Evolutionary conservation across 345 rosid genomes (phyloP).

Genomic region (Gossypium herbaceum): DNA sequence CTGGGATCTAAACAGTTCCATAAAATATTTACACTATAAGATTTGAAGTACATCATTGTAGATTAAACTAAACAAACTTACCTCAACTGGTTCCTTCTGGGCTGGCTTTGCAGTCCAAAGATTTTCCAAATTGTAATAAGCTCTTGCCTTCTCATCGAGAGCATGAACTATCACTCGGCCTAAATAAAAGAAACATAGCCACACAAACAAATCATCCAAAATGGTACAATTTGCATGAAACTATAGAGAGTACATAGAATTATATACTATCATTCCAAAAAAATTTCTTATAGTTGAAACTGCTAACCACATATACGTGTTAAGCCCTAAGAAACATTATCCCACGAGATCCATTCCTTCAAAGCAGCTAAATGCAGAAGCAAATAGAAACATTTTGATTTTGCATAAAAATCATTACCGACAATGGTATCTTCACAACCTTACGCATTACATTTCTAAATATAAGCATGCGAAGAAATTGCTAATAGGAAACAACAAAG

Average conservation of each 20-base stretch:
- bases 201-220: neutral
- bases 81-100: conserved; percentile 44
- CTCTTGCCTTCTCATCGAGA: conserved; percentile 55
- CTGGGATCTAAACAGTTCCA: neutral
- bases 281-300: neutral
- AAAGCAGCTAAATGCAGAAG: neutral
- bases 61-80: conserved; percentile 19
- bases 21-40: no score
- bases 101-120: conserved; percentile 44
- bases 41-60: neutral
- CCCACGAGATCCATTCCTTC: neutral
- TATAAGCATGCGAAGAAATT: neutral
- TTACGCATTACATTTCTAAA: neutral
- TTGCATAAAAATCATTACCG: neutral
- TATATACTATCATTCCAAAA: neutral
- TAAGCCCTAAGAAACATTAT: neutral
- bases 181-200: neutral
- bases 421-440: neutral
- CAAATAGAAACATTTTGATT: neutral
- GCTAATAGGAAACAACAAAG: neutral
- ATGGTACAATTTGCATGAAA: neutral
- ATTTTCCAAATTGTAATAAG: conserved; percentile 71
- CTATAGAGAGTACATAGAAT: neutral
- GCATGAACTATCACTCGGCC: conserved; percentile 9
- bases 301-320: neutral